Percentiles rank a stretch among this genome's conserved stretches.
Evolutionary conservation across 257 asterid species (phyloP).

Genomic region (Przewalskia tangutica): DNA sequence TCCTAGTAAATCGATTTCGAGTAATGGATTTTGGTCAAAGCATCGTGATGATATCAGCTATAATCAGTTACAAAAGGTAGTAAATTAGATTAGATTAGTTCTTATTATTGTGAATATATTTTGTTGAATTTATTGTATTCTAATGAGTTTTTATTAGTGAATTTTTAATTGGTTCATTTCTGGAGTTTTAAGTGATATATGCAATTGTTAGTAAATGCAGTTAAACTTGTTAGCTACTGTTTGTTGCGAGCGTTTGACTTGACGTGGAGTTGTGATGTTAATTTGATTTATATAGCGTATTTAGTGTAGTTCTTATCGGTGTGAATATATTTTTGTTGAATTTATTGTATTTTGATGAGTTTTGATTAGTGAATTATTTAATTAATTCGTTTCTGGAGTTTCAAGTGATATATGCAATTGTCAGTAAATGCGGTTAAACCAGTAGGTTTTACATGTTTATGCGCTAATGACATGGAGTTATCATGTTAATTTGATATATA

Average conservation of each 20-base stretch:
- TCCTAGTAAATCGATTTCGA: slow-evolving; percentile 23
- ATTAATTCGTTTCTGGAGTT: neutral
- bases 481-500: too few species aligned
- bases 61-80: slow-evolving; percentile 86
- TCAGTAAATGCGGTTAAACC: neutral
- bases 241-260: neutral
- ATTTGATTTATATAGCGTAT: too few species aligned
- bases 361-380: neutral
- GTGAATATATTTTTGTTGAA: neutral
- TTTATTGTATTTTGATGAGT: neutral
- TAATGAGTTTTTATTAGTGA: neutral
- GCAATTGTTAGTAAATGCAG: neutral
- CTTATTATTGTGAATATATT: neutral
- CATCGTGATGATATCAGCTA: slow-evolving; percentile 54
- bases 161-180: neutral
- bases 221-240: neutral
- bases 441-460: too few species aligned
- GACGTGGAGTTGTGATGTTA: neutral
- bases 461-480: neutral
- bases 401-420: neutral
- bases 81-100: neutral
- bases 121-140: neutral
- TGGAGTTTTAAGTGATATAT: neutral
- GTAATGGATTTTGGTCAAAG: slow-evolving; percentile 76
- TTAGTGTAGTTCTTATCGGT: neutral